Evolutionary conservation across 176 grass and related monocot species (phyloP), one percentile per base, ranked within the genome.

Genomic region (Tillandsia leiboldiana): DNA sequence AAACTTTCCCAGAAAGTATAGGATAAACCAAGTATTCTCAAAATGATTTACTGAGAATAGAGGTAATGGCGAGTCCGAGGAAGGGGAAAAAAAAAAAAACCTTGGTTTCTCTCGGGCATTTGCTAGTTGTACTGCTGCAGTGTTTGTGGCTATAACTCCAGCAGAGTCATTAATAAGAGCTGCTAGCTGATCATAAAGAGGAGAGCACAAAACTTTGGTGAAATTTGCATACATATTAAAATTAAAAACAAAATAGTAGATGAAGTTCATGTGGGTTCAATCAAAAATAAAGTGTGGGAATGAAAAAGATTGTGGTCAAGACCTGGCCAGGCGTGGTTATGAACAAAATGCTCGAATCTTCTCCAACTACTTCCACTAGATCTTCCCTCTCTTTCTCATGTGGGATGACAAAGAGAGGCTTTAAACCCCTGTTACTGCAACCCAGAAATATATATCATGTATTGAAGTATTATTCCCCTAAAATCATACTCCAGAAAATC

Each of bases 301-400:
- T 15, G 4, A 50, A 59, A 15, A 75, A 65, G 71, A 68, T 42
- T 12, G 51, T 5, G 14, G 62, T 20, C 42, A 54, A 12, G 18
- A 67, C 70, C 70, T 97, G 89, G 20, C 94, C 89, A 10, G 89
- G 94, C 10, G 94, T 97, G 63, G 89, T 97, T 64, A 90, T 85
- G 79, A 97, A 90, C 58, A 92, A 1, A 70, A 92, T 75, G 73
- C 22, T 67, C 24, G 89, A 56, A 14, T 91, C 84, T 23, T 97
- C 72, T 0, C 84, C 86, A 10, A 87, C 79, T 8, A 70, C 50
- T 51, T 92, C 93, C 77, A 87, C 71, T 29, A 97, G 24, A 18
- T 97, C 86, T 22, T 97, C 93, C 15, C 89, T 86, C 78, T 92
- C 86, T 78, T 77, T 97, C 82, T 97, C 86, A 79, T 97, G 86